Evolutionary conservation across 1,284 basidiomycete genomes (phyloP).

Genomic region (Malassezia dermatis): DNA sequence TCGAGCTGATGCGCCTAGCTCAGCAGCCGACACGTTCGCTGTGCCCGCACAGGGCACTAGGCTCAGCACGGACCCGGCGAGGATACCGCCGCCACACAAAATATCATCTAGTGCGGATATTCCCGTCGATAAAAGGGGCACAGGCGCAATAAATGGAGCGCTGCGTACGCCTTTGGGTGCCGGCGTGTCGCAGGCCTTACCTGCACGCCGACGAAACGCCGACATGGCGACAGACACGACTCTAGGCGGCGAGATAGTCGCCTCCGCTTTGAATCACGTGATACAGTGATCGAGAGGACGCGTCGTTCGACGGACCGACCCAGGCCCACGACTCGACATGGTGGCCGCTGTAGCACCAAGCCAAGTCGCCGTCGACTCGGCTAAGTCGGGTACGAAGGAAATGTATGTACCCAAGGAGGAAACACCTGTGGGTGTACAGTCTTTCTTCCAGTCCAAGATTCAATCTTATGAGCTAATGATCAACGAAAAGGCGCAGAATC

Average conservation of each 20-base stretch:
- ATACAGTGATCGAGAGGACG: conserved; percentile 12
- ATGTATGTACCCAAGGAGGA: not conserved
- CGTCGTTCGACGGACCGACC: conserved; percentile 2
- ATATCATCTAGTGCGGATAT: conserved; percentile 91
- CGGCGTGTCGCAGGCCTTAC: conserved; percentile 42
- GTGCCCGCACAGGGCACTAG: conserved; percentile 51
- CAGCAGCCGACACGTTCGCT: conserved; percentile 21
- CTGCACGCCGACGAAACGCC: conserved; percentile 66
- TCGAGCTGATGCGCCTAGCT: conserved; percentile 53
- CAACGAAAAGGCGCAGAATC: conserved; percentile 91
- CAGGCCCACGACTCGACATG: not conserved
- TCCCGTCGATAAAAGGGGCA: conserved; percentile 68
- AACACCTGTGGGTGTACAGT: conserved; percentile 51
- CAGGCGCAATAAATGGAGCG: conserved; percentile 58
- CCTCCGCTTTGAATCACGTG: conserved; percentile 9
- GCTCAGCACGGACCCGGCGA: conserved; percentile 64
- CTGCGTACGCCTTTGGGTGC: conserved; percentile 56
- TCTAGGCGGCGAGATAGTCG: not conserved
- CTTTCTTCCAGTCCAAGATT: conserved; percentile 93
- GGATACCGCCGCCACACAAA: conserved; percentile 73
- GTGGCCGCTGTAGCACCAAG: conserved; percentile 8
- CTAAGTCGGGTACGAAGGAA: not conserved
- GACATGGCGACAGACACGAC: conserved; percentile 49
- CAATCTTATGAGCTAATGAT: conserved; percentile 82
- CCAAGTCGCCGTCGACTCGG: conserved; percentile 5